These are phyloP conservation scores for Penicillium ucsense DNA, from an alignment of 495 filamentous ascomycete species.

Conservation along the genomic window DNA sequence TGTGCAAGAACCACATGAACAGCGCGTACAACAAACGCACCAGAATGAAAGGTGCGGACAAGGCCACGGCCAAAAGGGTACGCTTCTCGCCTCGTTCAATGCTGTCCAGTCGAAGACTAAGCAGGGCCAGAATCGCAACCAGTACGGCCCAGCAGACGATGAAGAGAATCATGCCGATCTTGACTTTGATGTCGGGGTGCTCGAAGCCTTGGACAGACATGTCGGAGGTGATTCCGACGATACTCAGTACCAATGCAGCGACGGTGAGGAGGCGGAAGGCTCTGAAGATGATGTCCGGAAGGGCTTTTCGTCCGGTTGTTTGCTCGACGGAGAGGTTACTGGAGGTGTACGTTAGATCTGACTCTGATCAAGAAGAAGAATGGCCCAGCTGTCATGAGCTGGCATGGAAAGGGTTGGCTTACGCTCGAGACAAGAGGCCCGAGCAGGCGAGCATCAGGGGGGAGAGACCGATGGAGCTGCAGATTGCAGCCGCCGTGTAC, in stretches of 20 bases:
- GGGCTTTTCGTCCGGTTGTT: constrained; percentile 2
- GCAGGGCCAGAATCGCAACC: constrained; percentile 11
- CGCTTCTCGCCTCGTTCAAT: constrained; percentile 25
- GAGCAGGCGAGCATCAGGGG: constrained; percentile 18
- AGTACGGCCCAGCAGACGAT: constrained; percentile 16
- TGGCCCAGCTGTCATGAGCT: background rate
- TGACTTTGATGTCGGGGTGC: constrained; percentile 11
- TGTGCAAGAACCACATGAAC: constrained; percentile 22
- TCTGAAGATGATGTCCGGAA: constrained; percentile 11
- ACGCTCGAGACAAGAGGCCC: constrained; percentile 21
- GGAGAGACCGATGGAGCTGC: constrained; percentile 20
- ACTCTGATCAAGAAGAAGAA: no score
- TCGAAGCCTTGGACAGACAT: constrained; percentile 8
- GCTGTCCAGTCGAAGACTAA: constrained; percentile 3
- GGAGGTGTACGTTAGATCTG: background rate
- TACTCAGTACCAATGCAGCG: constrained; percentile 12
- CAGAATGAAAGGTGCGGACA: constrained; percentile 29
- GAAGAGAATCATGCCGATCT: constrained; percentile 21
- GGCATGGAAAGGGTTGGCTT: constrained; percentile 1
- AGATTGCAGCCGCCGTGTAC: constrained; percentile 16
- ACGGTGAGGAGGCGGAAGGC: constrained; percentile 15
- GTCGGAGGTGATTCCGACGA: constrained; percentile 15
- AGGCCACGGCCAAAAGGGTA: constrained; percentile 22
- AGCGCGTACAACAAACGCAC: constrained; percentile 30
- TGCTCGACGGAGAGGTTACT: constrained; percentile 16